Percentiles rank a stretch among this genome's conserved stretches.
Conservation (phyloP, 2,329 filamentous ascomycete genomes). For the Calonectria pseudoturangicola region DNA sequence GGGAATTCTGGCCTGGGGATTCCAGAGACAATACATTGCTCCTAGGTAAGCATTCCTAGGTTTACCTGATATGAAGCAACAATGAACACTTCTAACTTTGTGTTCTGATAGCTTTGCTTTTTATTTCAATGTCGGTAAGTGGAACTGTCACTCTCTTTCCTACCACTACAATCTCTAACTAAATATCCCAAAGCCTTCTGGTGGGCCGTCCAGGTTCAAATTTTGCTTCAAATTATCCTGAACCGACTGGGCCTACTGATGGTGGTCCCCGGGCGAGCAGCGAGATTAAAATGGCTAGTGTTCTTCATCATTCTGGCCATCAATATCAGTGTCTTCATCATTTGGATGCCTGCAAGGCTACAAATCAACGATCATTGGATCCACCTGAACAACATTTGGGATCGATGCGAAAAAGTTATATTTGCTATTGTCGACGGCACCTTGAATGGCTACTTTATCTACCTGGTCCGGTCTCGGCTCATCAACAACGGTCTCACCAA, state of each 20-base stretch:
- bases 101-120: conserved; percentile 45
- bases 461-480: conserved; percentile 65
- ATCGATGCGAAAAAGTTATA: conserved; percentile 70
- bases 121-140: conserved; percentile 50
- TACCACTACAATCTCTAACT: neutral
- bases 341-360: conserved; percentile 72
- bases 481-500: conserved; percentile 69
- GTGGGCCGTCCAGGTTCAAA: conserved; percentile 68
- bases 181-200: conserved; percentile 33
- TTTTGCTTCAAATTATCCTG: conserved; percentile 72
- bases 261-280: conserved; percentile 60
- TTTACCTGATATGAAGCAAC: rapidly evolving
- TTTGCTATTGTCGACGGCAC: conserved; percentile 68
- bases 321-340: conserved; percentile 71
- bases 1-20: conserved; percentile 48
- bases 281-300: conserved; percentile 65
- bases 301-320: conserved; percentile 67
- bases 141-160: rapidly evolving
- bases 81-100: neutral
- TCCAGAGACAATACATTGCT: conserved; percentile 50
- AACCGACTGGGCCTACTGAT: conserved; percentile 70
- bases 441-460: conserved; percentile 71
- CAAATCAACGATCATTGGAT: conserved; percentile 64
- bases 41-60: conserved; percentile 43
- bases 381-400: conserved; percentile 70